Evolutionary conservation across 768 basidiomycete species (phyloP), one percentile per base, ranked within the genome.

Genomic region (Russula vinacea): DNA sequence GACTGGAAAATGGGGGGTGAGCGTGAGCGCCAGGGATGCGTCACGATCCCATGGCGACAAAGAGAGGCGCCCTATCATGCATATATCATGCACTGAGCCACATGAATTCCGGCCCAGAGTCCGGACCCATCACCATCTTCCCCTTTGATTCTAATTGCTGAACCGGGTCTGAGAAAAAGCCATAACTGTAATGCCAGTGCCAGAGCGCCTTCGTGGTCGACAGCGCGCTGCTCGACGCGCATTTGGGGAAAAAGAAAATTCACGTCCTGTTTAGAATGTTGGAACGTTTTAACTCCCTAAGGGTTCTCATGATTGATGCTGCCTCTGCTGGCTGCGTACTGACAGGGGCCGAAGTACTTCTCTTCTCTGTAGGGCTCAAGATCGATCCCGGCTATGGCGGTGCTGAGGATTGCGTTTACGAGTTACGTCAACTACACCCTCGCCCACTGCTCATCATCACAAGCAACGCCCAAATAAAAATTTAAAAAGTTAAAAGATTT

Each of bases 351-450:
- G 10, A 24, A 19, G 13, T 7, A 19, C 17, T 35, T 53, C 42
- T 22, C 26, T 39, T 62, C 32, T 52, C 44, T n/a, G n/a, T 19
- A 45, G 14, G 42, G 29, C 62, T 49, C 44, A 33, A 64, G 52
- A 60, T 60, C 58, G 58, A 60, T 60, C 63, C 63, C 63, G 63
- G 53, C 17, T 22, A 64, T 50, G 63, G 58, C 58, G 63, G 63
- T 56, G 58, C 53, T 64, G 58, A 56, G 52, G 6, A 10, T 10
- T 35, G 35, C 3, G 35, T 39, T 22, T 1, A 45, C 9, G 44
- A 45, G 44, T 45, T 44, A 44, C 10, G 44, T 22, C n/a, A 22
- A 19, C 10, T 44, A 40, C 40, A 7, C 17, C 1, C 3, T 5
- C 8, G 17, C 42, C 17, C 19, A 19, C 42, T 44, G 42, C 42